Evolutionary conservation across 176 grass and related monocot genomes (phyloP).

Genomic region (Avena sativa): DNA sequence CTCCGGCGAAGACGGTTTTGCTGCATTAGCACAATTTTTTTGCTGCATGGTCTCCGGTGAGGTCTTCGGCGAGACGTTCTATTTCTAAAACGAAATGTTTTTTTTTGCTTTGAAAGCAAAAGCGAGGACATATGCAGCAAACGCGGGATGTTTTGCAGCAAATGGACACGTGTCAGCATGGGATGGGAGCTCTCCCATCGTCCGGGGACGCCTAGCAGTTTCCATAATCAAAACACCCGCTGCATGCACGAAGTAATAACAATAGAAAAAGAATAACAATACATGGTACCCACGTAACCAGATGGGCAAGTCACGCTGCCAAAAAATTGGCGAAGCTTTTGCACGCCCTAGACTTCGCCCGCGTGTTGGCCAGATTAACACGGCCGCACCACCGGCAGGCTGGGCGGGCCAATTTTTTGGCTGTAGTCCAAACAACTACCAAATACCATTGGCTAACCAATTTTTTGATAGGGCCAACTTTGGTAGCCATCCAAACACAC

Average conservation of each 20-base stretch:
- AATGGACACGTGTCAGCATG: too few species aligned
- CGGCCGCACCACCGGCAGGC: not conserved
- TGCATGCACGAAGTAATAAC: not conserved
- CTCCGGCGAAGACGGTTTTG: too few species aligned
- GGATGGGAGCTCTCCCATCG: too few species aligned
- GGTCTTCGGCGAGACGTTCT: too few species aligned
- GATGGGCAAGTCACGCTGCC: not conserved
- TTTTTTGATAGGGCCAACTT: not conserved
- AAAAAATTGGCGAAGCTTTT: not conserved
- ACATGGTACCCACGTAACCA: not conserved
- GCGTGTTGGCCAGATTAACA: not conserved
- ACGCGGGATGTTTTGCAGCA: too few species aligned
- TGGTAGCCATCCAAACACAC: not conserved
- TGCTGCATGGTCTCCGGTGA: too few species aligned
- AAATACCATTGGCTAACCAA: not conserved
- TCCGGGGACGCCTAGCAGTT: too few species aligned
- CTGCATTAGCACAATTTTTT: too few species aligned
- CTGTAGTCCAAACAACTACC: not conserved
- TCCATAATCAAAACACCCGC: not conserved
- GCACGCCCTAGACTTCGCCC: not conserved
- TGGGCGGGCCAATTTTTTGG: not conserved
- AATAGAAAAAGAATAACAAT: not conserved
- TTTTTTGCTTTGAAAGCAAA: too few species aligned
- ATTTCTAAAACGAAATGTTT: too few species aligned
- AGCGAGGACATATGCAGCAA: too few species aligned